Percentiles rank a stretch among this genome's conserved stretches.
Evolutionary conservation across 345 rosid species (phyloP).

Genomic region (Diplotaxis tenuifolia): DNA sequence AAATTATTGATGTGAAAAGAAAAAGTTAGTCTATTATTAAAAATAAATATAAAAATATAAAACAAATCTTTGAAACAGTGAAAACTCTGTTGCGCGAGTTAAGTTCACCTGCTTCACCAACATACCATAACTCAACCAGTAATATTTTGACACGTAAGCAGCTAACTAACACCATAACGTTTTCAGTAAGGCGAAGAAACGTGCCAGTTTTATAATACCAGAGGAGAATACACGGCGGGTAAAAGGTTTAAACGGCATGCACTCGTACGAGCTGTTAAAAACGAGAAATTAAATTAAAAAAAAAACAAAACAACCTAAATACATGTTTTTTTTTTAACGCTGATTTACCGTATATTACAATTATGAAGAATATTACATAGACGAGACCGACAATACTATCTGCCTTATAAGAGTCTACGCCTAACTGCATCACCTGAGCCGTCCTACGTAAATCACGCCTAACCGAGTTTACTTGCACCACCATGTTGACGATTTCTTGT

Average conservation of each 20-base stretch:
- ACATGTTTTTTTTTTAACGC: too few species aligned
- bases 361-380: too few species aligned
- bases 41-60: background rate
- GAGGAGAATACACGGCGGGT: conserved; percentile 26
- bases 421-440: too few species aligned
- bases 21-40: background rate
- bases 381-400: too few species aligned
- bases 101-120: conserved; percentile 10
- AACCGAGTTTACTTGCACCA: too few species aligned
- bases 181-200: background rate
- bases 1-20: background rate
- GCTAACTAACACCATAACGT: background rate
- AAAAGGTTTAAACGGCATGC: conserved; percentile 28
- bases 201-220: conserved; percentile 16
- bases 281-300: background rate
- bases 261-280: background rate
- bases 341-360: too few species aligned
- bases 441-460: too few species aligned
- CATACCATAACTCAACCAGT: background rate
- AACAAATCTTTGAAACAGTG: background rate
- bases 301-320: too few species aligned
- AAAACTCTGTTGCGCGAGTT: conserved; percentile 6
- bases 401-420: too few species aligned
- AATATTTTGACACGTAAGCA: background rate
- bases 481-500: too few species aligned